Evolutionary conservation across 306 rosid genomes (phyloP), one percentile per base, ranked within the genome.

Genomic region (Cucumis melo): DNA sequence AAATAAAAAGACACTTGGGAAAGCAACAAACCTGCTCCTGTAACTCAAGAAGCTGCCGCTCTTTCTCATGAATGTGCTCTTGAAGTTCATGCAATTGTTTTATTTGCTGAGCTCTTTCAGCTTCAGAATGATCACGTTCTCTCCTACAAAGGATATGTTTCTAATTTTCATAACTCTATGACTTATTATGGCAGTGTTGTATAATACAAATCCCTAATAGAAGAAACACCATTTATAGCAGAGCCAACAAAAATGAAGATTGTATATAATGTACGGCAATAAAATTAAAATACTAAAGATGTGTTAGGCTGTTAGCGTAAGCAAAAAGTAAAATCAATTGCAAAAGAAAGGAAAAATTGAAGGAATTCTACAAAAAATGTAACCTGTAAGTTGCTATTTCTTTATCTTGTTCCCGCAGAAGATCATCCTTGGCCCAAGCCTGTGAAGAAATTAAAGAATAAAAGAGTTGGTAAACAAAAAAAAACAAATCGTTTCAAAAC

Each of bases 371-470:
- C 46, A 62, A 36, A 32, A 84, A 78, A 82, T 29, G 78, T 83
- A 77, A 95, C 99, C 99, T 89, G 86, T 89, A 87, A 59, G 84
- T 87, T 62, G 93, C 96, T 63, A 95, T 81, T 81, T 95, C 97
- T 81, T 89, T 86, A 84, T 88, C 89, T 84, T 95, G 98, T 77
- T 92, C 98, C 34, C 91, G 86, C 51, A 95, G 93, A 80, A 90
- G 92, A 81, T 87, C 96, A 79, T 95, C 96, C 77, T 95, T 90
- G 64, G 98, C 99, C 99, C 99, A 95, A 7, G 97, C 98, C 99
- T 95, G 83, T 34, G 75, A 70, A 55, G 70, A 61, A 61, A 44
- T 81, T 34, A 51, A 20, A 79, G 72, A 14, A 23, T 23, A 34
- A 34, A 3, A 78, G 54, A 71, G 19, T n/a, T 61, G 38, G 10